Evolutionary conservation across 768 basidiomycete species (phyloP).

Genomic region (Lactarius hatsudake): DNA sequence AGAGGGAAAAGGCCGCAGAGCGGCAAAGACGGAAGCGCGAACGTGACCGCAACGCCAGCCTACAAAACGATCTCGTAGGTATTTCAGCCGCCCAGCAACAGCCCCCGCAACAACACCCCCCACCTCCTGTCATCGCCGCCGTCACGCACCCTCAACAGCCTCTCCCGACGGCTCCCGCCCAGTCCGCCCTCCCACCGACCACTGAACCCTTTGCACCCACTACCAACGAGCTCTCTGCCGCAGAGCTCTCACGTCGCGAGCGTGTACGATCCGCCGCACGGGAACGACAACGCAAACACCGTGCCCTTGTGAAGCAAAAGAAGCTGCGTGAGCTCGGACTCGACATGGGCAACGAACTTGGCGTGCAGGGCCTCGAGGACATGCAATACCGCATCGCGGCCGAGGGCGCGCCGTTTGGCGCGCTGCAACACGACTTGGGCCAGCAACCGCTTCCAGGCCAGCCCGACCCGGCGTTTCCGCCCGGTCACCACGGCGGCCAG

Average conservation of each 20-base stretch:
- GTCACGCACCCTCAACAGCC: conserved; percentile 23
- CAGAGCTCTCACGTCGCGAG: conserved; percentile 66
- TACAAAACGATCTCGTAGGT: conserved; percentile 30
- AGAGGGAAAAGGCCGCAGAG: conserved; percentile 85
- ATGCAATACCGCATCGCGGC: conserved; percentile 58
- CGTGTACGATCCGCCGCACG: conserved; percentile 72
- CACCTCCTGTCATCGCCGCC: conserved; percentile 11
- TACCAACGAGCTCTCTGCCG: conserved; percentile 48
- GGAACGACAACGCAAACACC: conserved; percentile 81
- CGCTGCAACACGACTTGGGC: conserved; percentile 32
- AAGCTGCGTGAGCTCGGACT: conserved; percentile 81
- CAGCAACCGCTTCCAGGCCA: conserved; percentile 36
- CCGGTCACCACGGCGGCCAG: conserved; percentile 59
- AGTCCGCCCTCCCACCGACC: conserved; percentile 1
- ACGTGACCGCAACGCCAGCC: conserved; percentile 48
- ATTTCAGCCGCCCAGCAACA: conserved; percentile 32
- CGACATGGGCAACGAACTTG: conserved; percentile 75
- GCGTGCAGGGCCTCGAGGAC: conserved; percentile 54
- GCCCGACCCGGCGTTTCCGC: conserved; percentile 63
- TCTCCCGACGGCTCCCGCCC: conserved; percentile 17
- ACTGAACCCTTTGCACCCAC: conserved; percentile 41
- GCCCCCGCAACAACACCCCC: conserved; percentile 26
- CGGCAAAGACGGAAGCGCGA: conserved; percentile 82
- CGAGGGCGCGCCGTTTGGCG: conserved; percentile 40
- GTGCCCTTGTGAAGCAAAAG: conserved; percentile 70